phyloP scores from a whole-genome alignment of 805 yeast genomes.

The Cyberlindnera samutprakarnensis region DNA sequence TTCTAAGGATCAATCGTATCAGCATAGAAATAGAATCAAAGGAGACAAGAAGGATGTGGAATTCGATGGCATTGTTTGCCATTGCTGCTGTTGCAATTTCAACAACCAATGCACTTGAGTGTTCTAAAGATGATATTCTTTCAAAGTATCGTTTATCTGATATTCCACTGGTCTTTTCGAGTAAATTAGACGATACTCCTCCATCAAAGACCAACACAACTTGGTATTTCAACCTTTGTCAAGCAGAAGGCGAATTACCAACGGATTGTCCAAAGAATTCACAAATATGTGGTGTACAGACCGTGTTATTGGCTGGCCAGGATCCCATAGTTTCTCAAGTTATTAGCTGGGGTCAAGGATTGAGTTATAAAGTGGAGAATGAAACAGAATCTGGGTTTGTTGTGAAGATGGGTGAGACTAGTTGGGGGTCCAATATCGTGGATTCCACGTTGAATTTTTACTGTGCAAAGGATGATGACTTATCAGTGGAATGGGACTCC shows the following conservation, averaged over 20 bases:
- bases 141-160: constrained; percentile 15
- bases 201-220: constrained; percentile 58
- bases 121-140: constrained; percentile 14
- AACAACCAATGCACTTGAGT: constrained; percentile 19
- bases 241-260: constrained; percentile 28
- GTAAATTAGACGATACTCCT: constrained; percentile 53
- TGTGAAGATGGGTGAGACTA: constrained; percentile 41
- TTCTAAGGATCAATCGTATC: too few species aligned
- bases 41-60: too few species aligned
- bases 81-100: too few species aligned
- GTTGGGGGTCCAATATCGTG: constrained; percentile 62
- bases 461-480: constrained; percentile 35
- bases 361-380: constrained; percentile 26
- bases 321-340: constrained; percentile 49
- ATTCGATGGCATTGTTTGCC: too few species aligned
- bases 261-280: constrained; percentile 60
- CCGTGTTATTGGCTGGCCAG: constrained; percentile 41
- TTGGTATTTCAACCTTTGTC: constrained; percentile 74
- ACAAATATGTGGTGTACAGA: constrained; percentile 71
- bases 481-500: constrained; percentile 19
- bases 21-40: too few species aligned
- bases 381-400: constrained; percentile 25
- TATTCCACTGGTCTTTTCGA: constrained; percentile 37
- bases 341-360: constrained; percentile 44
- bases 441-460: constrained; percentile 39